A percentile compares a stretch with the other conserved stretches of the same genome.
Evolutionary conservation across 805 yeast species (phyloP).

Genomic region (Candida berthetii): DNA sequence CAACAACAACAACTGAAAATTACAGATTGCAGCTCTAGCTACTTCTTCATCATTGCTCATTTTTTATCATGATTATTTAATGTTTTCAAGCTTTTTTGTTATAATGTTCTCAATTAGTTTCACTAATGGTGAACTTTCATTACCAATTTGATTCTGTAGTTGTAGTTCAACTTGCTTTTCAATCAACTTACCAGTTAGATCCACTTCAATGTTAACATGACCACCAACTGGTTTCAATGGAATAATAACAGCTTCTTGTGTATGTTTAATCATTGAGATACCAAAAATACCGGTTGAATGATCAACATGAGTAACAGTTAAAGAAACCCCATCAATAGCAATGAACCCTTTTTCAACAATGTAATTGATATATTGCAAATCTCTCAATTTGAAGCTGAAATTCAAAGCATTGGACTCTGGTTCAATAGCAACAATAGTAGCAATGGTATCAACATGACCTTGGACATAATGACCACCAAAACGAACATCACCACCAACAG

Average conservation of each 20-base stretch:
- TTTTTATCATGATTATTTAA: background rate
- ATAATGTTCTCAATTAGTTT: constrained; percentile 42
- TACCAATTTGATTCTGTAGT: constrained; percentile 46
- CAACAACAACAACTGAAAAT: no score
- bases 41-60: no score
- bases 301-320: constrained; percentile 81
- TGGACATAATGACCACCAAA: constrained; percentile 98
- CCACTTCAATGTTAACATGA: constrained; percentile 87
- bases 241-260: constrained; percentile 75
- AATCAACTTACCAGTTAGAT: constrained; percentile 84
- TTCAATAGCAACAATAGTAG: constrained; percentile 44
- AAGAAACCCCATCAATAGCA: constrained; percentile 86
- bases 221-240: constrained; percentile 60
- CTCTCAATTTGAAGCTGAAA: constrained; percentile 69
- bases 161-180: constrained; percentile 73
- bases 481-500: constrained; percentile 73
- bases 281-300: constrained; percentile 51
- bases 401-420: constrained; percentile 75
- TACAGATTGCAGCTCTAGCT: no score
- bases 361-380: constrained; percentile 51
- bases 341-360: constrained; percentile 95
- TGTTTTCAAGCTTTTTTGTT: constrained; percentile 29
- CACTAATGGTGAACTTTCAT: constrained; percentile 42
- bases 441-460: constrained; percentile 94
- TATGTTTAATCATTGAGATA: constrained; percentile 88